Conservation (phyloP, 768 basidiomycete species). For the Leccinum rimulosum region DNA sequence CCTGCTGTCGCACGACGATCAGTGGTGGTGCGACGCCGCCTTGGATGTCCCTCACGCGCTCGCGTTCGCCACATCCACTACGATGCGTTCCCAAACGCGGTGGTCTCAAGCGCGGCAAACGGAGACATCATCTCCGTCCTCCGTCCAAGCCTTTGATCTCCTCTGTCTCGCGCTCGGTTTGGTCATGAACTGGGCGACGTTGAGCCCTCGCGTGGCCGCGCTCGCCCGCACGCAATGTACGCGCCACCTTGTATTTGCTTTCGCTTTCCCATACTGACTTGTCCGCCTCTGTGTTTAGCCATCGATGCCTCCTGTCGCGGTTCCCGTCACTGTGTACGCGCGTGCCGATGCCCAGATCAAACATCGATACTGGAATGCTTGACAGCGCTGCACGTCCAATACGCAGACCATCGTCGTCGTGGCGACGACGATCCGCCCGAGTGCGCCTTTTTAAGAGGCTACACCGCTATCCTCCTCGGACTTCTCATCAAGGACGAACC, state of each 20-base stretch:
- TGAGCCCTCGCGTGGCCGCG: constrained; percentile 46
- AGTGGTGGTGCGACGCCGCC: constrained; percentile 54
- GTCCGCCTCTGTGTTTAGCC: constrained; percentile 35
- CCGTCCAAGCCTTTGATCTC: constrained; percentile 55
- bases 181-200: constrained; percentile 73
- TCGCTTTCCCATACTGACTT: not conserved
- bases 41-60: constrained; percentile 46
- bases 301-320: constrained; percentile 52
- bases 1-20: constrained; percentile 63
- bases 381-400: constrained; percentile 45
- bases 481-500: constrained; percentile 38
- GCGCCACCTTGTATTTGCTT: constrained; percentile 16
- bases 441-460: constrained; percentile 61
- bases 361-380: constrained; percentile 51
- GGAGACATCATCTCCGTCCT: constrained; percentile 8
- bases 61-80: constrained; percentile 45
- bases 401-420: constrained; percentile 15
- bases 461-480: constrained; percentile 73
- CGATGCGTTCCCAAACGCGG: constrained; percentile 38
- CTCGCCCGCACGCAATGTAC: constrained; percentile 49
- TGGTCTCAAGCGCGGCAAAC: constrained; percentile 15
- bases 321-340: constrained; percentile 44
- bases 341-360: constrained; percentile 51
- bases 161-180: constrained; percentile 75
- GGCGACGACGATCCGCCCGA: constrained; percentile 30